Conservation (phyloP, 169 alveolate species). For the Eimeria tenella region DNA sequence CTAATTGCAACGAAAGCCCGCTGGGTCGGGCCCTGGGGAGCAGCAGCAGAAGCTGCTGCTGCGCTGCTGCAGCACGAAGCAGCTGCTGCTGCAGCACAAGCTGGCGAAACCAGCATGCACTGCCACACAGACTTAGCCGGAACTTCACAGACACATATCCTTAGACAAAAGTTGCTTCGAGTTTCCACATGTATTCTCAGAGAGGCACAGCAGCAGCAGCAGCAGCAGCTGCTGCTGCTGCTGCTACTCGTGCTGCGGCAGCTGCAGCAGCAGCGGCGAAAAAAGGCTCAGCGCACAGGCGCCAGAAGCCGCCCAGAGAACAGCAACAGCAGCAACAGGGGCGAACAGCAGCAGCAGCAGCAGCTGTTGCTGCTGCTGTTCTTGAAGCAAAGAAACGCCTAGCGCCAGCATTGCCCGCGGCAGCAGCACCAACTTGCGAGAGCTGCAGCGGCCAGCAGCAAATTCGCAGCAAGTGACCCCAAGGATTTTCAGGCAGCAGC, state of each 20-base stretch:
- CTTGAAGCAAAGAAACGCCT: constrained; percentile 47
- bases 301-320: background rate
- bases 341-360: constrained; percentile 37
- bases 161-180: too few species aligned
- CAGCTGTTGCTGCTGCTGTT: constrained; percentile 55
- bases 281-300: too few species aligned
- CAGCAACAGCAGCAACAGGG: constrained; percentile 7
- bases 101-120: constrained; percentile 1
- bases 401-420: background rate
- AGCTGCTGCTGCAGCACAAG: background rate
- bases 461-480: constrained; percentile 18
- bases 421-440: constrained; percentile 41
- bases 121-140: too few species aligned
- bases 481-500: background rate
- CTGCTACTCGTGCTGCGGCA: too few species aligned
- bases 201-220: constrained; percentile 27
- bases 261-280: background rate
- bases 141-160: too few species aligned
- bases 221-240: constrained; percentile 10
- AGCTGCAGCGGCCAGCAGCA: constrained; percentile 50
- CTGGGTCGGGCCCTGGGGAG: too few species aligned
- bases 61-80: constrained; percentile 20
- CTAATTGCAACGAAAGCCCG: too few species aligned
- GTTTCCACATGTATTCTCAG: constrained; percentile 47
- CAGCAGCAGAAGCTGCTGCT: too few species aligned